These are phyloP conservation scores for Ogataea trehalophila DNA, from an alignment of 805 yeast genomes.

Conservation along the genomic window DNA sequence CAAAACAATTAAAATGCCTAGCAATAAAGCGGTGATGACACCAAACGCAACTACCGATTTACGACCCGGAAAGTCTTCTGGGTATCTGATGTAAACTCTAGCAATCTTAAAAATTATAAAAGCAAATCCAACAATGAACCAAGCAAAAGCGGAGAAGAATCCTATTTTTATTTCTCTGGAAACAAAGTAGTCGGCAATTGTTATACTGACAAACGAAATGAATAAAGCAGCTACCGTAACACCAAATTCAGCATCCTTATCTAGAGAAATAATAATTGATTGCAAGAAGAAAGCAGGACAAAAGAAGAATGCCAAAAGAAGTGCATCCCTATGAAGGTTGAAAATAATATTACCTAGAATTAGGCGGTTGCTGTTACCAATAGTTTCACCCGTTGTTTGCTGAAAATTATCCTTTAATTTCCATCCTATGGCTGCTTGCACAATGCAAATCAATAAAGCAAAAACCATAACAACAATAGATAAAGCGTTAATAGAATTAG, in stretches of 20 bases:
- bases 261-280: constrained; percentile 37
- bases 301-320: constrained; percentile 34
- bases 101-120: constrained; percentile 38
- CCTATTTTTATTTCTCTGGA: constrained; percentile 28
- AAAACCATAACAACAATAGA: constrained; percentile 37
- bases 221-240: constrained; percentile 28
- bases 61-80: constrained; percentile 37
- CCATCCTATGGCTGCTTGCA: constrained; percentile 27
- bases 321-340: constrained; percentile 34
- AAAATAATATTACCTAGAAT: constrained; percentile 30
- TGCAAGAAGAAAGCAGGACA: constrained; percentile 41
- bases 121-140: constrained; percentile 32
- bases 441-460: constrained; percentile 31
- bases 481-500: constrained; percentile 32
- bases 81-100: constrained; percentile 27
- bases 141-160: constrained; percentile 19
- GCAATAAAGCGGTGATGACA: constrained; percentile 31
- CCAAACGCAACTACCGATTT: constrained; percentile 39
- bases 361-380: constrained; percentile 35
- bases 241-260: constrained; percentile 36
- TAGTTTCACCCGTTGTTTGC: constrained; percentile 17
- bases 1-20: constrained; percentile 24
- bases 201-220: constrained; percentile 28
- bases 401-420: constrained; percentile 14
- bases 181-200: constrained; percentile 33